Evolutionary conservation across 2,329 filamentous ascomycete species (phyloP).

Genomic region (Leptographium flavum): DNA sequence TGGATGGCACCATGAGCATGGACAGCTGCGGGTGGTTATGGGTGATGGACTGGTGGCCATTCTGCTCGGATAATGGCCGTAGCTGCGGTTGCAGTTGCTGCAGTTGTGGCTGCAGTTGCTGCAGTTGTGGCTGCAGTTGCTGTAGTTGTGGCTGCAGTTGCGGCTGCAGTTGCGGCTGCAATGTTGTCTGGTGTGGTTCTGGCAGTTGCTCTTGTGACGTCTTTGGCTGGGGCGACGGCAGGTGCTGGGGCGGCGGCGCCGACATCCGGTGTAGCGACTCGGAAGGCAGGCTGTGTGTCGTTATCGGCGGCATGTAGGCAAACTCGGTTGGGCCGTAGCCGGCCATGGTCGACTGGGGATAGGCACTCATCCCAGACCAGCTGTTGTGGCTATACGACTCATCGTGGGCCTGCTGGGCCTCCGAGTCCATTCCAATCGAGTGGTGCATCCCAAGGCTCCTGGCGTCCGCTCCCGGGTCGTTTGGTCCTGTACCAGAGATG

Average conservation of each 20-base stretch:
- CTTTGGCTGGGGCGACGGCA: no score
- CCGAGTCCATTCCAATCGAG: slow-evolving; percentile 30
- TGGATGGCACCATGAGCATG: slow-evolving; percentile 56
- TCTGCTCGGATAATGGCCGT: not conserved
- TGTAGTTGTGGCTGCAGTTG: slow-evolving; percentile 4
- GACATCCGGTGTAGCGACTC: slow-evolving; percentile 35
- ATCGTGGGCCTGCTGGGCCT: slow-evolving; percentile 29
- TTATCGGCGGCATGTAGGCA: slow-evolving; percentile 39
- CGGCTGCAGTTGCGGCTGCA: no score
- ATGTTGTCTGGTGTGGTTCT: slow-evolving; percentile 2
- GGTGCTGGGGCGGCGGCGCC: not conserved
- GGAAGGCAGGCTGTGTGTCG: slow-evolving; percentile 28
- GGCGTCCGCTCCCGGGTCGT: not conserved
- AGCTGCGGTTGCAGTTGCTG: slow-evolving; percentile 21
- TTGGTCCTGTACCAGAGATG: not conserved
- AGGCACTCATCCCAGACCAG: slow-evolving; percentile 45
- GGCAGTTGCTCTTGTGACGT: not conserved
- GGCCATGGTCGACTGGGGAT: slow-evolving; percentile 55
- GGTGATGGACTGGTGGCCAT: slow-evolving; percentile 17
- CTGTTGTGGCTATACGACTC: slow-evolving; percentile 23
- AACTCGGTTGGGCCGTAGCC: slow-evolving; percentile 48
- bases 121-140: not conserved
- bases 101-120: slow-evolving; percentile 27
- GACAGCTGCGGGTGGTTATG: slow-evolving; percentile 40
- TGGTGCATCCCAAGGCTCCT: slow-evolving; percentile 24